A percentile compares a stretch with the other conserved stretches of the same genome.
phyloP scores from a whole-genome alignment of 2,329 filamentous ascomycete genomes.

The Beauveria sp. region DNA sequence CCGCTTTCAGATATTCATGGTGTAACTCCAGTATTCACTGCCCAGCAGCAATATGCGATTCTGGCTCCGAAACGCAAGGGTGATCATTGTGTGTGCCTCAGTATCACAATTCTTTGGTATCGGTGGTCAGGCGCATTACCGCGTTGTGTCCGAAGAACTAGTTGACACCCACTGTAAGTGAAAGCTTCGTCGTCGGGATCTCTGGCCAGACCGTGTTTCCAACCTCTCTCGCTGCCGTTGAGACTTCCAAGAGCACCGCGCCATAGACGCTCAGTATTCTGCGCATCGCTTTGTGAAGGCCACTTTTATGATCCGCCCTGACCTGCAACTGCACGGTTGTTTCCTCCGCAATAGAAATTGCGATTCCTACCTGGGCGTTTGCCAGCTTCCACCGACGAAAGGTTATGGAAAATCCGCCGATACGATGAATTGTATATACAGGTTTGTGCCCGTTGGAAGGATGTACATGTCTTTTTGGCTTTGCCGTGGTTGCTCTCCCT shows the following conservation, averaged over 20 bases:
- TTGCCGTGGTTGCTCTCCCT: neutral
- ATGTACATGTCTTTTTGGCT: neutral
- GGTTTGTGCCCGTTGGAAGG: neutral
- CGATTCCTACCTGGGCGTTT: neutral
- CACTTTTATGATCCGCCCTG: neutral
- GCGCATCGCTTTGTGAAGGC: neutral
- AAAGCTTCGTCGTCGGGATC: conserved; percentile 1
- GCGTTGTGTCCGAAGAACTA: too few relatives aligned
- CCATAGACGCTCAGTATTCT: neutral
- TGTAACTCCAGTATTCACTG: too few relatives aligned
- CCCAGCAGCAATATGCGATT: too few relatives aligned
- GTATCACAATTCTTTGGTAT: too few relatives aligned
- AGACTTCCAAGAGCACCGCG: neutral
- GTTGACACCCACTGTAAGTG: too few relatives aligned
- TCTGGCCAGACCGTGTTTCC: neutral
- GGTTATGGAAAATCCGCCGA: conserved; percentile 1
- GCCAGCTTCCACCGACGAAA: neutral
- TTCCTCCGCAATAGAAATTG: neutral
- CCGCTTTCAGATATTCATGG: too few relatives aligned
- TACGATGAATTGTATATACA: neutral
- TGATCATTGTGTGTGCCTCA: too few relatives aligned
- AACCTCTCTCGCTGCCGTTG: neutral
- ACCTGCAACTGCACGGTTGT: neutral
- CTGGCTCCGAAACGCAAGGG: too few relatives aligned
- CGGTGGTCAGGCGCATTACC: too few relatives aligned